phyloP scores from a whole-genome alignment of 805 yeast species.

The Ogataea haglerorum region DNA sequence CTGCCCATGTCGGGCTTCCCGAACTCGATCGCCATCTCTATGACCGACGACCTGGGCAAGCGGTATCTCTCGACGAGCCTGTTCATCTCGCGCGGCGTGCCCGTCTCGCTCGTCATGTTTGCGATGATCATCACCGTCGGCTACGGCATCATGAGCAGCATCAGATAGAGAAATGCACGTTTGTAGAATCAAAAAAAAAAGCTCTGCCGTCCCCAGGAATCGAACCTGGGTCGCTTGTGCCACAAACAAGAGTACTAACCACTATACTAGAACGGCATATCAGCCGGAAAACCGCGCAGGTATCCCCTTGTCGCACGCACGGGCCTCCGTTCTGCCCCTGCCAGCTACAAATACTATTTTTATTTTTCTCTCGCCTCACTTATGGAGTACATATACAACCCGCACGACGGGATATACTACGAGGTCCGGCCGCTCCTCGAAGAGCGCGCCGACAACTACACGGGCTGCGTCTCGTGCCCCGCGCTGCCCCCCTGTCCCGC shows the following conservation, averaged over 20 bases:
- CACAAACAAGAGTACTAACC: slow-evolving; percentile 31
- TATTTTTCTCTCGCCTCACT: neutral
- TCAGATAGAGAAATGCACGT: slow-evolving; percentile 14
- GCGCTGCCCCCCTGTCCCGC: slow-evolving; percentile 46
- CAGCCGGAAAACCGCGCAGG: neutral
- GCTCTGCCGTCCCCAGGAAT: slow-evolving; percentile 24
- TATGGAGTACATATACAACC: slow-evolving; percentile 7
- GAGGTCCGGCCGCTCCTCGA: slow-evolving; percentile 4
- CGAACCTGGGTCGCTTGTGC: slow-evolving; percentile 31
- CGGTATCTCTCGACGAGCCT: slow-evolving; percentile 46
- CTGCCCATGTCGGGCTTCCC: slow-evolving; percentile 57
- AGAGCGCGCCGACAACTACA: slow-evolving; percentile 6
- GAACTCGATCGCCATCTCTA: slow-evolving; percentile 53
- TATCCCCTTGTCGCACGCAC: neutral
- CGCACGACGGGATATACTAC: slow-evolving; percentile 9
- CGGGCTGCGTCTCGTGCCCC: slow-evolving; percentile 31
- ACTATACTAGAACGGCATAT: slow-evolving; percentile 30
- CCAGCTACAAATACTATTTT: neutral
- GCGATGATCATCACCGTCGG: slow-evolving; percentile 45
- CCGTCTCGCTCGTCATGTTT: slow-evolving; percentile 45
- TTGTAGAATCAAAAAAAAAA: slow-evolving; percentile 4
- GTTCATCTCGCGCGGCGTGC: slow-evolving; percentile 52
- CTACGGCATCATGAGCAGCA: slow-evolving; percentile 42
- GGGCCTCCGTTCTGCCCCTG: neutral
- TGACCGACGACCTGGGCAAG: slow-evolving; percentile 53